Evolutionary conservation across 352 stramenopile genomes (phyloP).

Genomic region (Globisporangium nagaii): DNA sequence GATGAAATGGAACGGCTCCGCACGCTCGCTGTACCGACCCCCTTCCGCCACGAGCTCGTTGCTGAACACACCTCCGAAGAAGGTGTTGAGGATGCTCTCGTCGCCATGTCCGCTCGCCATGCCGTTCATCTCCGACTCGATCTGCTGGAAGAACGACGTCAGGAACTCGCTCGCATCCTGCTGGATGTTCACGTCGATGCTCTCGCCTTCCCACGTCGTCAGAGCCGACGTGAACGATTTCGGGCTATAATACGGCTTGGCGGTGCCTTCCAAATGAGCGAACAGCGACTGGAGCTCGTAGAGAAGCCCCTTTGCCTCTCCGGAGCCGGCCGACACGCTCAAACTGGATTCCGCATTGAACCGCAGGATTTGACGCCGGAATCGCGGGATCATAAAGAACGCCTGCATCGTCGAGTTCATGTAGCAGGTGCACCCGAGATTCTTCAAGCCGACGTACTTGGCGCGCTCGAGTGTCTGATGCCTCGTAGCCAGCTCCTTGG

Average conservation of each 20-base stretch:
- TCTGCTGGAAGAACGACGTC: constrained; percentile 91
- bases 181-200: constrained; percentile 87
- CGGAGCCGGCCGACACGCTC: constrained; percentile 9
- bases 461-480: constrained; percentile 41
- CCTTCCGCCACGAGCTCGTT: constrained; percentile 90
- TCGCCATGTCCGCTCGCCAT: constrained; percentile 34
- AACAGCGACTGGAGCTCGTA: constrained; percentile 90
- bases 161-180: constrained; percentile 93
- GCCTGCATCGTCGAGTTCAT: constrained; percentile 94
- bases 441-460: constrained; percentile 92
- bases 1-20: constrained; percentile 90
- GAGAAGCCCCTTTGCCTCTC: constrained; percentile 38
- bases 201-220: constrained; percentile 86
- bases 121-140: constrained; percentile 89
- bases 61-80: constrained; percentile 89
- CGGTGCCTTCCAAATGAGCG: constrained; percentile 82
- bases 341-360: constrained; percentile 22
- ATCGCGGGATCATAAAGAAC: constrained; percentile 93
- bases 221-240: constrained; percentile 70
- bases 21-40: constrained; percentile 81
- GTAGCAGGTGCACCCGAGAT: constrained; percentile 95
- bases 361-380: constrained; percentile 83
- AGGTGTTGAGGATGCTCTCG: constrained; percentile 81
- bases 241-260: constrained; percentile 83
- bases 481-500: constrained; percentile 20